Evolutionary conservation across 1,139 yeast genomes (phyloP), one percentile per base, ranked within the genome.

Genomic region (Taphrina populina): DNA sequence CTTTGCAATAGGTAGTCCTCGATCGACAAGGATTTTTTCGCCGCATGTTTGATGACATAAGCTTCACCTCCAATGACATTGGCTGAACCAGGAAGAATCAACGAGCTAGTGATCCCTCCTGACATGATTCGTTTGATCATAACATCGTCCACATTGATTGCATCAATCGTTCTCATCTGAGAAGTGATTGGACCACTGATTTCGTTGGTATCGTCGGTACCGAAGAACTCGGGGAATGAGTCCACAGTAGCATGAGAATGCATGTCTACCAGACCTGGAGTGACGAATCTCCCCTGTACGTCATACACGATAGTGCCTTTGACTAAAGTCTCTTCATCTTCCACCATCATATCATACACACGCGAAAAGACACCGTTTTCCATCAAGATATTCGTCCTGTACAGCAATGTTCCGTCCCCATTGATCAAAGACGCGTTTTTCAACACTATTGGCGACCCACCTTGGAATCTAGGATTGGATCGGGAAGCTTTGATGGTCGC

Each of bases 31-130:
- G 41, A 34, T 33, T 45, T 24, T 24, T 34, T 34, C 2, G 21
- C 40, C 8, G 41, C 32, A 29, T 45, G 41, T 34, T 45, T 45
- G 41, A 45, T 35, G 24, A 30, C 52, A 26, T 26, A 45, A 6
- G 52, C 52, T 23, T 45, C 52, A 10, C 52, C 52, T 15, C 52
- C 52, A 6, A 45, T 45, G n/a, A 34, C 41, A 15, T 45, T 45
- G 8, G 52, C 52, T 7, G 52, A 45, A 10, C 52, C 52, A 1
- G 52, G 52, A 2, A 45, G 34, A 7, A 45, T 35, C 21, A 45
- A 24, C 10, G 52, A 45, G 39, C 30, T 30, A 4, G 52, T 45
- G 24, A 45, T 30, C n/a, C 52, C 52, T 1, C 52, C 52, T 3
- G 41, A 34, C 52, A 35, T 24, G 52, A 45, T 45, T 2, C 52